Base-by-base conservation (phyloP, 2,329 filamentous ascomycete genomes). In the Sporothrix inflata region DNA sequence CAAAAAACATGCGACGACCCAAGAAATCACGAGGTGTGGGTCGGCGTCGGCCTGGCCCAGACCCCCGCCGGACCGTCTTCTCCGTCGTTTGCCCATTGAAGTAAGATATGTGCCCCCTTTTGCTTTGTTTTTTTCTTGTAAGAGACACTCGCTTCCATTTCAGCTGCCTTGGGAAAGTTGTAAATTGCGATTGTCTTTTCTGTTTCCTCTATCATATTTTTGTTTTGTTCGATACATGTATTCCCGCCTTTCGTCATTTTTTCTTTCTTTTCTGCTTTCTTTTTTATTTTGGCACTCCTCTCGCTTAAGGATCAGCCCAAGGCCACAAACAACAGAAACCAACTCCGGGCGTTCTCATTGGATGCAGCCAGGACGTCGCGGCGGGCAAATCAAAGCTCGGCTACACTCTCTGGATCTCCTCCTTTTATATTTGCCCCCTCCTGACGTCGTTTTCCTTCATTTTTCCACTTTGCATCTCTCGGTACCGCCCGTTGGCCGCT, bases 231-330 rank as follows among this genome's bases (percentile, higher is more conserved):
- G 14, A 55, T 55, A 14, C 24, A 14, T 24, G 21, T 30, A 55
- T 30, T 30, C 51, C n/a, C n/a, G n/a, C n/a, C n/a, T 4, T 12
- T 34, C 47, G 6, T 51, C 19, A 19, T 51, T 21, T 21, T 30
- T 60, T 24, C 27, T 34, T 6, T 60, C 16, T 9, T 38, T n/a
- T 38, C 30, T 42, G 40, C 34, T 61, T 38, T 38, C 21, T 34
- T 11, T 19, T 40, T 61, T 30, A 27, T n/a, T 60, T 19, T 14
- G 24, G 6, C 19, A 24, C 30, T 60, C 55, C 16, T 40, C 11
- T 63, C 55, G 55, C 55, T 60, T 38, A 60, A 38, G 55, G 14
- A 60, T 60, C 55, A 60, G n/a, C 57, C 19, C 34, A 42, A 63
- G 11, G 57, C 8, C 38, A 21, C 2, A n/a, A 14, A 11, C 34